A percentile compares a stretch with the other conserved stretches of the same genome.
Evolutionary conservation across 257 asterid genomes (phyloP).

Genomic region (Solanum pinnatisectum): DNA sequence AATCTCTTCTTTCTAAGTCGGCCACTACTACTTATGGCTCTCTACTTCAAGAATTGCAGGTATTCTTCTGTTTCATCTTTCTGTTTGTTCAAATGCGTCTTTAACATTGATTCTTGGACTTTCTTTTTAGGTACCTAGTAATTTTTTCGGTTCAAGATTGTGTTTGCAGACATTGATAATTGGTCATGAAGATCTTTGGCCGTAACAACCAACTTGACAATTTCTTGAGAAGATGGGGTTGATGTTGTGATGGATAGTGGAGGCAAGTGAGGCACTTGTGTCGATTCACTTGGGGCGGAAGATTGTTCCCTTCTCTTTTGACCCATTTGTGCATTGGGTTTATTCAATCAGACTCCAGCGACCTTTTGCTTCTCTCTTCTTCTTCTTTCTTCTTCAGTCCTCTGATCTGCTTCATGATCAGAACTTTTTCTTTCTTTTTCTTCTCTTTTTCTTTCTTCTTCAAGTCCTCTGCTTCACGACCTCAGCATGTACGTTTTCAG

Average conservation of each 20-base stretch:
- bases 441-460: no score
- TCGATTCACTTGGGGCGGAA: not conserved
- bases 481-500: no score
- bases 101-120: not conserved
- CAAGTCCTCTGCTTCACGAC: no score
- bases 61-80: not conserved
- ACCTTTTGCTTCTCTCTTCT: no score
- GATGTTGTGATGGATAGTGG: not conserved
- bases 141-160: not conserved
- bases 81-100: not conserved
- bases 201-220: not conserved
- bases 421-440: no score
- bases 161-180: not conserved
- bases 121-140: not conserved
- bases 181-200: not conserved
- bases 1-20: slow-evolving; percentile 19
- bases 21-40: slow-evolving; percentile 53
- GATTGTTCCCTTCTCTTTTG: not conserved
- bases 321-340: not conserved
- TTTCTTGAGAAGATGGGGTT: not conserved
- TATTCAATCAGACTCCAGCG: not conserved
- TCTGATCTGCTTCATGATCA: no score
- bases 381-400: no score
- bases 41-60: slow-evolving; percentile 61
- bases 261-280: not conserved